Evolutionary conservation across 495 filamentous ascomycete genomes (phyloP), one percentile per base, ranked within the genome.

Genomic region (Lasiosphaeriaceae sp.): DNA sequence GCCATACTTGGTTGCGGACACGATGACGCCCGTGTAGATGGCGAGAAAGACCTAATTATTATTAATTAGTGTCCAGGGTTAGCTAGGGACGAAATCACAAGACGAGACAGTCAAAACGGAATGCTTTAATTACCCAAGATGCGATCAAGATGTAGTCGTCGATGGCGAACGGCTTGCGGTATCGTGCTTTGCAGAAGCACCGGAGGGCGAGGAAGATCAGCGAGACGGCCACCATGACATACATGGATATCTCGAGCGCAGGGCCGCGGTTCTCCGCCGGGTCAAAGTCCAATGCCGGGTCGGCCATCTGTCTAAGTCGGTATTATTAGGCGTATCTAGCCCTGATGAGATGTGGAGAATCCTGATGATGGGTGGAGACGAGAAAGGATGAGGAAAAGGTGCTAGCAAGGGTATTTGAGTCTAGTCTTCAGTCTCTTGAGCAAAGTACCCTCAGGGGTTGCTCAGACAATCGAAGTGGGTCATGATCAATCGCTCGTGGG

Each of bases 171-270:
- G 14, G 14, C 17, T 41, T 47, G 9, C 43, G 14, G 29, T 55
- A 47, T 2, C 41, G 20, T 22, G 23, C 39, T n/a, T 55, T 55
- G 43, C 52, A 45, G 14, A 12, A 47, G 52, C 45, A 45, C 7
- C 52, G 52, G 0, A 55, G 52, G 11, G 24, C 14, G 2, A 55
- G 2, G 17, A 55, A 55, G 43, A 55, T 4, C 14, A 47, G 41
- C 14, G 52, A 22, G 12, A 55, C 12, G 23, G 29, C 19, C n/a
- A 45, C n/a, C 35, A 53, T 47, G 45, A 24, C 45, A 24, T 47
- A 47, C 45, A 24, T 47, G n/a, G 45, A 47, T 19, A 22, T 47
- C 45, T 47, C 45, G 19, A 47, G 22, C 45, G 8, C 22, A 7
- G n/a, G 45, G 19, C n/a, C 45, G 4, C 22, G 22, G 45, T 22